These are phyloP conservation scores for Colletotrichum tropicicola DNA, from an alignment of 2,329 filamentous ascomycete species.

Conservation along the genomic window DNA sequence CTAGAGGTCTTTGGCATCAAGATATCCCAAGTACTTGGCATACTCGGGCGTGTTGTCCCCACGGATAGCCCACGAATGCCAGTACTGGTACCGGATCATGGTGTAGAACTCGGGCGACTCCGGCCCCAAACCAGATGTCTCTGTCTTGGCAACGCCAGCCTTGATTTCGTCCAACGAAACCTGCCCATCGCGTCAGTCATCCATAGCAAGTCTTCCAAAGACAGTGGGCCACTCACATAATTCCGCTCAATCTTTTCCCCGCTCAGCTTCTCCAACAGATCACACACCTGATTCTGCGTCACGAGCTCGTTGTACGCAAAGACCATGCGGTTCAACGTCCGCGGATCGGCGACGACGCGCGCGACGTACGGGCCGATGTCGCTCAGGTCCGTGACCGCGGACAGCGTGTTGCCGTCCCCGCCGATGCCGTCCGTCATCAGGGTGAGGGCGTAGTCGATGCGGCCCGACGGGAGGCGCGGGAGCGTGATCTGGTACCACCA, in stretches of 20 bases:
- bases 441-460: slow-evolving; percentile 27
- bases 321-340: slow-evolving; percentile 63
- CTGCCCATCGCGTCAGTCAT: background rate
- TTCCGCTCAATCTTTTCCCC: slow-evolving; percentile 53
- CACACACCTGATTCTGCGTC: slow-evolving; percentile 55
- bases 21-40: slow-evolving; percentile 63
- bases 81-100: slow-evolving; percentile 45
- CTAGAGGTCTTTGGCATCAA: slow-evolving; percentile 61
- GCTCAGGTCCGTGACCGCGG: slow-evolving; percentile 54
- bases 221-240: background rate
- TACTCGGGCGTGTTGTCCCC: slow-evolving; percentile 62
- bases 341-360: slow-evolving; percentile 57
- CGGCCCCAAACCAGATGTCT: background rate
- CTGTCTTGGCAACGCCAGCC: background rate
- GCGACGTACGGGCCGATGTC: slow-evolving; percentile 63
- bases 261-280: slow-evolving; percentile 53
- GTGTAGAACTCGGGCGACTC: background rate
- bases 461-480: slow-evolving; percentile 36
- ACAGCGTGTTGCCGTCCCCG: slow-evolving; percentile 54
- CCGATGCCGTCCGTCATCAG: slow-evolving; percentile 44
- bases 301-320: slow-evolving; percentile 56
- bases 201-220: no score
- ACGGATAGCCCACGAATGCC: slow-evolving; percentile 54
- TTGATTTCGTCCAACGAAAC: slow-evolving; percentile 2
- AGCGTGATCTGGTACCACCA: slow-evolving; percentile 62